A percentile compares a stretch with the other conserved stretches of the same genome.
Conservation (phyloP, 2,329 filamentous ascomycete species). For the Beauveria sp. region DNA sequence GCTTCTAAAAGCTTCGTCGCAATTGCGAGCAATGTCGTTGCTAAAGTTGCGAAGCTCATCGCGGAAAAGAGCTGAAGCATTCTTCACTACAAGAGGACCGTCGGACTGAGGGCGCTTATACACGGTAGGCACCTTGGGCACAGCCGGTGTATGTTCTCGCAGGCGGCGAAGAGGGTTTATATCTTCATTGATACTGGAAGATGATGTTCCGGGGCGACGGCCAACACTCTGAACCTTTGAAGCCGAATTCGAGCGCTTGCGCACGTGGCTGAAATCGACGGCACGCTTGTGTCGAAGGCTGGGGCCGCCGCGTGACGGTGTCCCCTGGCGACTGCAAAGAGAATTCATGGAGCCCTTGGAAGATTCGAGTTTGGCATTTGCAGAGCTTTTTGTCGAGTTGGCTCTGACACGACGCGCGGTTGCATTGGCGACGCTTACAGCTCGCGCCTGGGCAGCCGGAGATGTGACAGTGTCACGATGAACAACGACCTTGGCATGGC, state of each 20-base stretch:
- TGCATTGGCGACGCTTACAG: conserved; percentile 28
- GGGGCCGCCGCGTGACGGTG: conserved; percentile 33
- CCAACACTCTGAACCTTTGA: conserved; percentile 14
- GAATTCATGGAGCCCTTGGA: conserved; percentile 41
- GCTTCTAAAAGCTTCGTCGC: conserved; percentile 86
- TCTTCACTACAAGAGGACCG: conserved; percentile 17
- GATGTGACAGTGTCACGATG: conserved; percentile 43
- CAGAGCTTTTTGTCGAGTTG: conserved; percentile 22
- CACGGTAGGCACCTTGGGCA: conserved; percentile 19
- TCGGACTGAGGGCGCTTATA: conserved; percentile 19
- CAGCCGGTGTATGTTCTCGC: conserved; percentile 23
- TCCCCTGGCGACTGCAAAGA: conserved; percentile 39
- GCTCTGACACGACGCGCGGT: conserved; percentile 22
- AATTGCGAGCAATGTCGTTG: conserved; percentile 77
- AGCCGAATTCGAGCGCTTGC: conserved; percentile 30
- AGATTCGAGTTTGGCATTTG: conserved; percentile 24
- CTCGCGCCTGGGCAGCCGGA: conserved; percentile 19
- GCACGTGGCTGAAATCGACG: conserved; percentile 46
- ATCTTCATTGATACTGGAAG: conserved; percentile 3
- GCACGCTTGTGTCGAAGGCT: conserved; percentile 42
- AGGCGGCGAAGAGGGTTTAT: neutral
- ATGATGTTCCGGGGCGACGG: conserved; percentile 3
- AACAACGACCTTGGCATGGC: conserved; percentile 61
- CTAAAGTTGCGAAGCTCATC: conserved; percentile 82
- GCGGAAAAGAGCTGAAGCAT: conserved; percentile 37